Base-by-base conservation (phyloP, 106 monocot genomes). In the Apostasia shenzhenica region DNA sequence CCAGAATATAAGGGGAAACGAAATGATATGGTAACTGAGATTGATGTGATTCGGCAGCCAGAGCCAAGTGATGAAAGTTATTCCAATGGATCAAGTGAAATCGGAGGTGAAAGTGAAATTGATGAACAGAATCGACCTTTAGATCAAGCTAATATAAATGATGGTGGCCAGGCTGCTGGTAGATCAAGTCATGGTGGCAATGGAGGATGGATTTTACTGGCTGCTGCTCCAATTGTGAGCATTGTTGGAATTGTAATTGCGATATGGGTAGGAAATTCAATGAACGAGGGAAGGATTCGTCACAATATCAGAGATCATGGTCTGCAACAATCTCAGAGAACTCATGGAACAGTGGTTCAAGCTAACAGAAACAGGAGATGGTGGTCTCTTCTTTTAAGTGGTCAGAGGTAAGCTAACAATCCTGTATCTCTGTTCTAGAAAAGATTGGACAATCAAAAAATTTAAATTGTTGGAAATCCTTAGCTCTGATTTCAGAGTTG, bases 191-290 rank as follows among this genome's bases (percentile, higher is more conserved):
- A 72, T 58, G 61, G 61, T 11, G 42, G 75, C 26, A 70, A 79
- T 14, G 41, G 79, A 53, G 66, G 88, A 47, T 92, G 97, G 97
- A 52, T 77, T 48, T 55, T 79, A 71, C 61, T 83, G 59, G 85
- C 91, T 55, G 88, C 87, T 48, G 91, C 82, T 59, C 97, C 92
- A n/a, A 79, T 92, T 14, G 79, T 90, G 8, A 80, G 89, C 55
- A 75, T 97, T 53, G 82, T 87, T 40, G 87, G 92, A 57, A 66
- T 89, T 50, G 89, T 72, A 67, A 76, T 97, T 59, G 81, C 84
- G 49, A 58, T 83, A 50, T 97, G 89, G 82, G 69, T 97, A 10
- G 68, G 73, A 14, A 84, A 75, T 14, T 66, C 85, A 12, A 8
- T 66, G 1, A 48, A 60, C 49, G 70, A 59, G 14, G 61, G 41